Evolutionary conservation across 1,284 basidiomycete species (phyloP).

Genomic region (Cutaneotrichosporon cutaneum): DNA sequence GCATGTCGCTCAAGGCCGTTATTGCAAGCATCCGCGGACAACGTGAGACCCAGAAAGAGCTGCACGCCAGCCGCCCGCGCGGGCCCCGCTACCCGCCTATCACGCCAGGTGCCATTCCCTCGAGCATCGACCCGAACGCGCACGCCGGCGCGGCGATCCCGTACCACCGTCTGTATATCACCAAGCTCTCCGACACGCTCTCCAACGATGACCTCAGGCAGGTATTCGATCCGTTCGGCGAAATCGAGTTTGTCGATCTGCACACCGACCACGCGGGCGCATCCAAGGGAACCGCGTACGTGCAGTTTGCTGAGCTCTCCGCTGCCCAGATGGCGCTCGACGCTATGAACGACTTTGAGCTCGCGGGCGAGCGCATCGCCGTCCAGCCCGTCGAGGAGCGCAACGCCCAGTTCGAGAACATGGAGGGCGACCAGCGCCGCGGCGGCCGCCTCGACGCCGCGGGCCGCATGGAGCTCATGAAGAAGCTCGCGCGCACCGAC

Average conservation of each 20-base stretch:
- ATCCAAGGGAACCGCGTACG: conserved; percentile 91
- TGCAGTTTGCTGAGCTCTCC: conserved; percentile 88
- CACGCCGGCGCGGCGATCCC: conserved; percentile 54
- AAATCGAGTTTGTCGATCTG: conserved; percentile 96
- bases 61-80: conserved; percentile 5
- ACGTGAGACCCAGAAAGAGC: conserved; percentile 17
- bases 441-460: conserved; percentile 87
- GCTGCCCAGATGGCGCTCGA: conserved; percentile 95
- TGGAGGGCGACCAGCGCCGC: conserved; percentile 25
- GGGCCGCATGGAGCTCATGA: conserved; percentile 95
- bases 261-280: conserved; percentile 66
- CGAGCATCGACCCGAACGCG: conserved; percentile 41
- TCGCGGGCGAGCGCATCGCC: conserved; percentile 85
- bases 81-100: conserved; percentile 39
- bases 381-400: conserved; percentile 84
- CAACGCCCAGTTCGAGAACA: conserved; percentile 11
- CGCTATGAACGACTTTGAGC: conserved; percentile 97
- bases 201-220: conserved; percentile 94
- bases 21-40: conserved; percentile 15
- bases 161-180: conserved; percentile 82
- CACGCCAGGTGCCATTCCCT: conserved; percentile 18
- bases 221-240: conserved; percentile 98
- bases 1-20: conserved; percentile 20
- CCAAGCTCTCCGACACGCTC: conserved; percentile 93
- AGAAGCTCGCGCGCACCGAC: conserved; percentile 83